Evolutionary conservation across 495 filamentous ascomycete genomes (phyloP), one percentile per base, ranked within the genome.

Genomic region (Oleoguttula mirabilis): DNA sequence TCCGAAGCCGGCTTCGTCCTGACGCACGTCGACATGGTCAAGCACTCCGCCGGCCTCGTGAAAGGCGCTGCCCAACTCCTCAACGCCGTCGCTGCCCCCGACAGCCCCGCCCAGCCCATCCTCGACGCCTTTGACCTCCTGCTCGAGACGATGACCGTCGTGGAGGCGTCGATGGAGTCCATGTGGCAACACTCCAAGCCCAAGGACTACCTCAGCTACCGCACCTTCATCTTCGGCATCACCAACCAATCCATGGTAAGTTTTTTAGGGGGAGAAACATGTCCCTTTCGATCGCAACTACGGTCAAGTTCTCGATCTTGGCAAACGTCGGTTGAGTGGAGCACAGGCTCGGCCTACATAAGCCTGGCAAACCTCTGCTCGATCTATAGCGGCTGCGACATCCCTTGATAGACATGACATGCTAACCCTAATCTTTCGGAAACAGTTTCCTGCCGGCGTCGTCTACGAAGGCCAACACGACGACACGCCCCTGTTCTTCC

Each of bases 211-310:
- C 79, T 76, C 23, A 77, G 69, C 36, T 94, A 90, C 71, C 77
- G 87, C 10, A 88, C 86, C 23, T 94, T 94, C 64, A 94, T 94
- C 61, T 93, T 92, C 51, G 87, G 87, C 36, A 92, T 94, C 52
- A 84, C 79, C 1, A 77, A 70, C 5, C 87, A 94, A 59, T 76
- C 72, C 33, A 94, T 94, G 87, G n/a, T n/a, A n/a, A n/a, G n/a
- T n/a, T n/a, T n/a, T n/a, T n/a, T n/a, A n/a, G n/a, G n/a, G n/a
- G n/a, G n/a, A n/a, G n/a, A n/a, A n/a, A n/a, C n/a, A n/a, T n/a
- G n/a, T n/a, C n/a, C n/a, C n/a, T n/a, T n/a, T n/a, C n/a, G n/a
- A n/a, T n/a, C n/a, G n/a, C n/a, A n/a, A n/a, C n/a, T n/a, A n/a
- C n/a, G n/a, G n/a, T n/a, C n/a, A n/a, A n/a, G n/a, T n/a, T n/a